Conservation (phyloP, 805 yeast species). For the Lachancea cidri region DNA sequence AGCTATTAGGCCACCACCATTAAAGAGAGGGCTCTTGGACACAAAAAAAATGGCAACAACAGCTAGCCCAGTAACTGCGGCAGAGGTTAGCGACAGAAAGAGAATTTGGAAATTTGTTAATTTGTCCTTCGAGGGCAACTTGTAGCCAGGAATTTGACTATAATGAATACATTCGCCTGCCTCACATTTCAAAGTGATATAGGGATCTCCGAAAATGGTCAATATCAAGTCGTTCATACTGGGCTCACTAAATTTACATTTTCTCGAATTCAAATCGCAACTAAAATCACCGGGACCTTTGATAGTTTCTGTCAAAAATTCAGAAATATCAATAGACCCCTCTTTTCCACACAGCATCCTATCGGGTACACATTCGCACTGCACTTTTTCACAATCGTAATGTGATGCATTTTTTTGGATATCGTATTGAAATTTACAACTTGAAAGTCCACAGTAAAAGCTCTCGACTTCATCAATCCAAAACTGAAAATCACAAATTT, state of each 20-base stretch:
- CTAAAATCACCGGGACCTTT: conserved; percentile 89
- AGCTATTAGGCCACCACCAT: conserved; percentile 27
- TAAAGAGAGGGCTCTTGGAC: conserved; percentile 60
- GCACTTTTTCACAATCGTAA: conserved; percentile 69
- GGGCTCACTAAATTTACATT: conserved; percentile 87
- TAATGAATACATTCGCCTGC: conserved; percentile 92
- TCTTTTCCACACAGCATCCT: conserved; percentile 90
- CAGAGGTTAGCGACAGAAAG: conserved; percentile 36
- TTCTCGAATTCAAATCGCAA: conserved; percentile 59
- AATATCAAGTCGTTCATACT: conserved; percentile 89
- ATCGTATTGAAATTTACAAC: conserved; percentile 69
- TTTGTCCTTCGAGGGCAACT: conserved; percentile 51
- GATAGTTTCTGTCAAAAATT: conserved; percentile 84
- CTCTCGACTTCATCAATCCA: conserved; percentile 92
- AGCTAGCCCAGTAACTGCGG: conserved; percentile 33
- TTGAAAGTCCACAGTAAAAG: conserved; percentile 76
- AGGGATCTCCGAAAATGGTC: conserved; percentile 92
- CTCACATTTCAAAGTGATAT: conserved; percentile 71
- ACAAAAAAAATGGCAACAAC: conserved; percentile 38
- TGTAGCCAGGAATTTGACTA: conserved; percentile 90
- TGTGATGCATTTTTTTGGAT: conserved; percentile 58
- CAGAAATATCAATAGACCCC: conserved; percentile 93
- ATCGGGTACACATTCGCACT: conserved; percentile 89
- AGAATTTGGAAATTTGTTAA: conserved; percentile 43
- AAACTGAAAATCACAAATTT: conserved; percentile 81